These are phyloP conservation scores for Lachnellula willkommii DNA, from an alignment of 2,329 filamentous ascomycete species.

Conservation along the genomic window DNA sequence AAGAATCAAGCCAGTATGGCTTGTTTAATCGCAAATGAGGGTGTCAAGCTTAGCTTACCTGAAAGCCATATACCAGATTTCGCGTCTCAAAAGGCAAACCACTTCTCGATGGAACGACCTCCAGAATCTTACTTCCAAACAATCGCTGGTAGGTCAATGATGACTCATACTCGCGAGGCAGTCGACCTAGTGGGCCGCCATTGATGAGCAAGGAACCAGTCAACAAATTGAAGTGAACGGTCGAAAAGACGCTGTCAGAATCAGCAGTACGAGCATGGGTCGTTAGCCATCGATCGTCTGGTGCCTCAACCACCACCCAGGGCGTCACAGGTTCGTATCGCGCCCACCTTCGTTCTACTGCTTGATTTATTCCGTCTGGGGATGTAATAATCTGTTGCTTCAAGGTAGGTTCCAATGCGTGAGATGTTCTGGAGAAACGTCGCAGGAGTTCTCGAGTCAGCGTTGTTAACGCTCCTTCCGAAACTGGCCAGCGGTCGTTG, in stretches of 20 bases:
- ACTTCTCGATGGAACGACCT: slow-evolving; percentile 31
- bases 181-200: slow-evolving; percentile 42
- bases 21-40: slow-evolving; percentile 6
- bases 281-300: slow-evolving; percentile 33
- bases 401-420: slow-evolving; percentile 18
- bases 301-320: slow-evolving; percentile 24
- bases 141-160: slow-evolving; percentile 16
- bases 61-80: slow-evolving; percentile 23
- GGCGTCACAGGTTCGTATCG: slow-evolving; percentile 22
- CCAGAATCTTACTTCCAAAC: slow-evolving; percentile 24
- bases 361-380: slow-evolving; percentile 21
- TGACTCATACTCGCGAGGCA: slow-evolving; percentile 41
- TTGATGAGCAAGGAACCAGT: slow-evolving; percentile 48
- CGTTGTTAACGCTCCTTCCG: slow-evolving; percentile 23
- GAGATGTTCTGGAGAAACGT: slow-evolving; percentile 10
- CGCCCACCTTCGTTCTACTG: slow-evolving; percentile 27
- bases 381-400: slow-evolving; percentile 16
- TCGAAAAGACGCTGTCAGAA: not conserved
- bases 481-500: slow-evolving; percentile 27
- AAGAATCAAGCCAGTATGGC: not conserved
- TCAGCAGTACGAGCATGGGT: slow-evolving; percentile 20
- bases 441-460: not conserved
- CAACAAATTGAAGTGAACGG: slow-evolving; percentile 46
- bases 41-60: slow-evolving; percentile 17
- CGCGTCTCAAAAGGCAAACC: slow-evolving; percentile 35